Evolutionary conservation across 2,329 filamentous ascomycete genomes (phyloP).

Genomic region (Coniochaeta sp.): DNA sequence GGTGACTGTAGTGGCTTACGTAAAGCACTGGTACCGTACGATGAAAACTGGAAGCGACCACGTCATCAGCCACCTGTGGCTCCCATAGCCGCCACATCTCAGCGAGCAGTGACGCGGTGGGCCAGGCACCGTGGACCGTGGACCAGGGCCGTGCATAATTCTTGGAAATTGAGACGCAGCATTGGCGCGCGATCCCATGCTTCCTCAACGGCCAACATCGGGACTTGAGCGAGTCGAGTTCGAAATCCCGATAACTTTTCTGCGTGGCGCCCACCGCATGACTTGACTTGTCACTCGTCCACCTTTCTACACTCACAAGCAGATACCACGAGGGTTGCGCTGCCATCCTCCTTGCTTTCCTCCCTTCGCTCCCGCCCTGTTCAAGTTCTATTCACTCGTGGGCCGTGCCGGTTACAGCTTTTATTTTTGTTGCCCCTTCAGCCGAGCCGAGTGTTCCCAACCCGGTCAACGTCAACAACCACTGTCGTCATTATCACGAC

Average conservation of each 20-base stretch:
- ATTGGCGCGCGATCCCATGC: background rate
- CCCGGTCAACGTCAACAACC: conserved; percentile 1
- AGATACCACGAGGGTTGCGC: background rate
- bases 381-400: background rate
- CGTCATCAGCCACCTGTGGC: conserved; percentile 3
- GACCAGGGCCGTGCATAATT: conserved; percentile 9
- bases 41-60: background rate
- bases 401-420: conserved; percentile 2
- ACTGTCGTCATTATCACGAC: background rate
- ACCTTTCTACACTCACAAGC: background rate
- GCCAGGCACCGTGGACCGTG: background rate
- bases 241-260: conserved; percentile 11
- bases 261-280: conserved; percentile 11
- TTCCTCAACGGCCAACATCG: conserved; percentile 9
- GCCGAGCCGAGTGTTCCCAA: background rate
- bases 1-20: background rate
- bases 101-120: background rate
- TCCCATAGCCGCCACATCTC: background rate
- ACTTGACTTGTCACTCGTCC: conserved; percentile 1
- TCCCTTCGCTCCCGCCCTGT: background rate
- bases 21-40: too few relatives aligned
- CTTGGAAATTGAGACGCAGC: conserved; percentile 14
- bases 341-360: background rate
- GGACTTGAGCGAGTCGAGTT: conserved; percentile 6
- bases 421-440: background rate